These are phyloP conservation scores for Camelina sativa DNA, from an alignment of 345 rosid genomes.

Conservation along the genomic window DNA sequence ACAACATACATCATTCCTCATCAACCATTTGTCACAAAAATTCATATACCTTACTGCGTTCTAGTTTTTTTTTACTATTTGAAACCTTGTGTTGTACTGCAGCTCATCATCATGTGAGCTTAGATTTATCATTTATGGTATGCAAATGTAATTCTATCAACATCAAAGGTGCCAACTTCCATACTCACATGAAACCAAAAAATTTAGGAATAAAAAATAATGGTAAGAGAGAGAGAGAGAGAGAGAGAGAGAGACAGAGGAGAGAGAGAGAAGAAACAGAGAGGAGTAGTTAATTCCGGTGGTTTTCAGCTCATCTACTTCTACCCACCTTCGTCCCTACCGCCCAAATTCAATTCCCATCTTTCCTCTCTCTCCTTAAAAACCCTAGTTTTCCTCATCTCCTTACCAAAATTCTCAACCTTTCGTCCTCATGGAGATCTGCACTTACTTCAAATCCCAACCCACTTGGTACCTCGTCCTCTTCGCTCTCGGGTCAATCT, in stretches of 20 bases:
- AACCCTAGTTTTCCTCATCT: constrained; percentile 20
- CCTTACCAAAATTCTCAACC: constrained; percentile 27
- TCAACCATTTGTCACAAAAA: constrained; percentile 4
- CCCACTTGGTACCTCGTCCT: constrained; percentile 66
- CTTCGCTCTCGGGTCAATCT: constrained; percentile 63
- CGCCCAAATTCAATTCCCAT: constrained; percentile 15
- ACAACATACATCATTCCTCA: neutral
- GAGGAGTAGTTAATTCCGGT: constrained; percentile 54
- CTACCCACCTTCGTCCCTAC: constrained; percentile 43
- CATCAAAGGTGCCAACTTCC: constrained; percentile 29
- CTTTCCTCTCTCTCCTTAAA: constrained; percentile 17
- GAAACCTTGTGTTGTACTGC: neutral
- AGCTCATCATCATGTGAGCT: constrained; percentile 12
- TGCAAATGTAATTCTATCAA: neutral
- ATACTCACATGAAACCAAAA: neutral
- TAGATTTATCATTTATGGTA: neutral
- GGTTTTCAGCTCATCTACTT: constrained; percentile 76
- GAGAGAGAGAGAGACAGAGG: no score
- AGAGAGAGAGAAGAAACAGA: neutral
- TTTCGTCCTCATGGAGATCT: constrained; percentile 54
- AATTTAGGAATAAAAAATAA: neutral
- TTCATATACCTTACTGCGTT: no score
- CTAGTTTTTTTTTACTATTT: no score
- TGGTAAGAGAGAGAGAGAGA: neutral
- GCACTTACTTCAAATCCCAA: constrained; percentile 64